Percentiles rank a stretch among this genome's conserved stretches.
phyloP scores from a whole-genome alignment of 306 rosid genomes.

The Quercus parvula region DNA sequence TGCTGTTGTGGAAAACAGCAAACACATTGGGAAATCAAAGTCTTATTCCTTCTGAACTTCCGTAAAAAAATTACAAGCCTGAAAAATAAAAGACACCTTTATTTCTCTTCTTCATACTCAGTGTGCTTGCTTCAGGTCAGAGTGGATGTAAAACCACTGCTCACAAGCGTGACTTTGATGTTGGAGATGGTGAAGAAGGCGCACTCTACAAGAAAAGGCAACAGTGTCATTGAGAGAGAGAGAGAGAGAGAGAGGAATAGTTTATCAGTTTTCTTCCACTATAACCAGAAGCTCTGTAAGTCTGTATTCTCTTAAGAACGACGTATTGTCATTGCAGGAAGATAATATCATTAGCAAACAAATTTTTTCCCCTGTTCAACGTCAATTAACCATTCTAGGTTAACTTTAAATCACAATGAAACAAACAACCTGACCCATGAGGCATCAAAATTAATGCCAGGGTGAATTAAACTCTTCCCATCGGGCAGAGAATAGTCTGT shows the following conservation, averaged over 20 bases:
- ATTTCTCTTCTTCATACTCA: neutral
- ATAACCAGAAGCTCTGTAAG: neutral
- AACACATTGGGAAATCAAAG: too few relatives aligned
- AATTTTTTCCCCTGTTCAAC: too few relatives aligned
- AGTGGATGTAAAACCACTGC: neutral
- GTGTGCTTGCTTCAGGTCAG: neutral
- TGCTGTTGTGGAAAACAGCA: too few relatives aligned
- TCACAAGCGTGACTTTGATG: conserved; percentile 54
- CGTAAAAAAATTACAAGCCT: too few relatives aligned
- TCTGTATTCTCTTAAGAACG: too few relatives aligned
- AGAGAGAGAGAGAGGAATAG: neutral
- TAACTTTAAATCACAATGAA: conserved; percentile 6
- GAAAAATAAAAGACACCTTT: neutral
- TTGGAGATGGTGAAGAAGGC: conserved; percentile 44
- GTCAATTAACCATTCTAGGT: neutral
- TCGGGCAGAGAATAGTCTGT: neutral
- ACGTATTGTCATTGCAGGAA: neutral
- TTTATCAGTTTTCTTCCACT: neutral
- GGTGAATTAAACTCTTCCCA: neutral
- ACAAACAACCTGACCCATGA: neutral
- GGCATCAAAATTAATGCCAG: neutral
- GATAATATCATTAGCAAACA: neutral
- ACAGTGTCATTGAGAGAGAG: neutral
- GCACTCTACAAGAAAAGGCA: conserved; percentile 61
- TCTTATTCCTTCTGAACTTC: too few relatives aligned